phyloP scores from a whole-genome alignment of 2,329 filamentous ascomycete species.

The Pseudopithomyces maydicus region DNA sequence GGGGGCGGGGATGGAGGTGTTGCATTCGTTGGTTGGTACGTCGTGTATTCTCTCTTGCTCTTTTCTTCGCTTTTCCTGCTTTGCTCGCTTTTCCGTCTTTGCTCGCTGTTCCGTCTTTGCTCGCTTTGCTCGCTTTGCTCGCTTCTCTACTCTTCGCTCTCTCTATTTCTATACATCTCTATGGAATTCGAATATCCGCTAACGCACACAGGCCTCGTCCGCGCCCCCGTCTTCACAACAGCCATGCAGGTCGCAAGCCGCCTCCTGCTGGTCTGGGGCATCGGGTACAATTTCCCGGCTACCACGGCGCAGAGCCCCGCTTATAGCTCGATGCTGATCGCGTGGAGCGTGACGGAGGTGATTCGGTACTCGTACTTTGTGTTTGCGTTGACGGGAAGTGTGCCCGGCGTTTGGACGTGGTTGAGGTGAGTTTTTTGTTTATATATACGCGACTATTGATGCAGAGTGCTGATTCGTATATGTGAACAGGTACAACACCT shows the following conservation, averaged over 20 bases:
- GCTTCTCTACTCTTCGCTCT: too few species aligned
- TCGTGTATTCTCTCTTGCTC: too few species aligned
- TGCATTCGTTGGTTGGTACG: slow-evolving; percentile 78
- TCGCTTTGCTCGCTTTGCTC: too few species aligned
- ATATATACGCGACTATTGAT: too few species aligned
- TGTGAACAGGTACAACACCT: slow-evolving; percentile 81
- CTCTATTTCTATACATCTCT: too few species aligned
- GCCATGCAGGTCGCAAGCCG: slow-evolving; percentile 88
- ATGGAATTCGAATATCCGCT: too few species aligned
- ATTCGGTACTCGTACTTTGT: slow-evolving; percentile 93
- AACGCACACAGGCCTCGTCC: slow-evolving; percentile 70
- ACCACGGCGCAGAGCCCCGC: slow-evolving; percentile 62
- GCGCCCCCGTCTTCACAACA: slow-evolving; percentile 84
- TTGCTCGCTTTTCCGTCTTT: too few species aligned
- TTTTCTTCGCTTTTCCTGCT: too few species aligned
- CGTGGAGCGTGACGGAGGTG: slow-evolving; percentile 91
- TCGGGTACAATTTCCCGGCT: slow-evolving; percentile 75
- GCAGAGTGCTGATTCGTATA: too few species aligned
- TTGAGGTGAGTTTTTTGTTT: slow-evolving; percentile 64
- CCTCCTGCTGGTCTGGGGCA: slow-evolving; percentile 85
- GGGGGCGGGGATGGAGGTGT: slow-evolving; percentile 78
- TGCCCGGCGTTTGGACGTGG: slow-evolving; percentile 74
- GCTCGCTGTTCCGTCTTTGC: too few species aligned
- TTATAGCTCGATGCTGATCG: slow-evolving; percentile 79
- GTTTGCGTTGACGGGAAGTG: slow-evolving; percentile 64